Percentiles rank a stretch among this genome's conserved stretches.
Evolutionary conservation across 345 rosid species (phyloP).

Genomic region (Citrus inodora): DNA sequence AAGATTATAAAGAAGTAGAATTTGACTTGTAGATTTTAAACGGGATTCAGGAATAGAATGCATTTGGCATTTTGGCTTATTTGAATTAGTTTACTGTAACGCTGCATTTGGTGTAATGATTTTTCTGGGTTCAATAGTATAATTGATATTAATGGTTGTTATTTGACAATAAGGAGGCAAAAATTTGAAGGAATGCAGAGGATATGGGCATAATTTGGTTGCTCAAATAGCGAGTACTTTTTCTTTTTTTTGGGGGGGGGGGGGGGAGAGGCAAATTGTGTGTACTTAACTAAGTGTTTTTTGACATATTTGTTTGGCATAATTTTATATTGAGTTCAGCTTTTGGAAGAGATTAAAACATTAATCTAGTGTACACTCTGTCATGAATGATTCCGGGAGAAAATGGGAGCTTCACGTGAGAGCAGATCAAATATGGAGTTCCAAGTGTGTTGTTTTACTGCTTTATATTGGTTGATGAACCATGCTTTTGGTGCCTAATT

Average conservation of each 20-base stretch:
- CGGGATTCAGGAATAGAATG: not conserved
- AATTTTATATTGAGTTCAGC: not conserved
- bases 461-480: not conserved
- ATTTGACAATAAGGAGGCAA: not conserved
- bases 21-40: not conserved
- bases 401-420: not conserved
- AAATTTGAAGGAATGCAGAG: too few species aligned
- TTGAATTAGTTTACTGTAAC: not conserved
- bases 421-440: not conserved
- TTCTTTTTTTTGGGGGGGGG: too few species aligned
- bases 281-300: not conserved
- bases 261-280: too few species aligned
- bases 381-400: not conserved
- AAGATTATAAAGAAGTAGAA: not conserved
- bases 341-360: not conserved
- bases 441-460: not conserved
- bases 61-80: not conserved
- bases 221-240: not conserved
- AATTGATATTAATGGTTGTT: not conserved
- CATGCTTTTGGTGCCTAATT: not conserved
- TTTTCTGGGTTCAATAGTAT: not conserved
- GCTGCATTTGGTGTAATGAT: not conserved
- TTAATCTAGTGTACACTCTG: not conserved
- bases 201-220: not conserved
- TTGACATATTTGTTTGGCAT: too few species aligned